A percentile compares a stretch with the other conserved stretches of the same genome.
Evolutionary conservation across 768 basidiomycete species (phyloP).

Genomic region (Kwoniella pini): DNA sequence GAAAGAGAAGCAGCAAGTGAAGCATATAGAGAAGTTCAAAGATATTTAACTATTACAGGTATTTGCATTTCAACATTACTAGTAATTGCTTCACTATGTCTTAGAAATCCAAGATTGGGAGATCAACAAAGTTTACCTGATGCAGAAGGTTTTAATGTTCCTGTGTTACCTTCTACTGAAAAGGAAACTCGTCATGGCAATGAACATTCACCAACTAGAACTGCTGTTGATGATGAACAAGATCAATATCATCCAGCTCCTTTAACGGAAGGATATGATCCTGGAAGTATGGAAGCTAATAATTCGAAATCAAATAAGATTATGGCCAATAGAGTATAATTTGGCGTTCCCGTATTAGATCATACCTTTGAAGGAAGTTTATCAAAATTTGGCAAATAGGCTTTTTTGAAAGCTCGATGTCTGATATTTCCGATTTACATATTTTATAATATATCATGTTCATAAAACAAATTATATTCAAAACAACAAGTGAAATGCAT

Average conservation of each 20-base stretch:
- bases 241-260: neutral
- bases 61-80: constrained; percentile 31
- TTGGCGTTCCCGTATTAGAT: too few species aligned
- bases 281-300: constrained; percentile 2
- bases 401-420: too few species aligned
- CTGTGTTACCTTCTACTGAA: neutral
- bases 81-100: constrained; percentile 27
- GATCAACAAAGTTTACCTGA: constrained; percentile 36
- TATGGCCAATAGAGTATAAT: constrained; percentile 1
- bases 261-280: constrained; percentile 5
- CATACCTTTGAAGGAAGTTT: too few species aligned
- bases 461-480: too few species aligned
- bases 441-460: too few species aligned
- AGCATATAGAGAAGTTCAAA: constrained; percentile 44
- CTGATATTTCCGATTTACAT: too few species aligned
- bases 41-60: constrained; percentile 44
- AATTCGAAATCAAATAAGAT: neutral
- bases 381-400: too few species aligned
- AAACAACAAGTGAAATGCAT: too few species aligned
- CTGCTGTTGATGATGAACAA: neutral
- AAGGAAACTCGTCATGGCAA: neutral
- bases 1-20: constrained; percentile 33
- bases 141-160: constrained; percentile 26
- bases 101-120: constrained; percentile 38
- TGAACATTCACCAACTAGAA: neutral